Percentiles rank a stretch among this genome's conserved stretches.
phyloP scores from a whole-genome alignment of 352 stramenopile species.

The Phytophthora uliginosa region DNA sequence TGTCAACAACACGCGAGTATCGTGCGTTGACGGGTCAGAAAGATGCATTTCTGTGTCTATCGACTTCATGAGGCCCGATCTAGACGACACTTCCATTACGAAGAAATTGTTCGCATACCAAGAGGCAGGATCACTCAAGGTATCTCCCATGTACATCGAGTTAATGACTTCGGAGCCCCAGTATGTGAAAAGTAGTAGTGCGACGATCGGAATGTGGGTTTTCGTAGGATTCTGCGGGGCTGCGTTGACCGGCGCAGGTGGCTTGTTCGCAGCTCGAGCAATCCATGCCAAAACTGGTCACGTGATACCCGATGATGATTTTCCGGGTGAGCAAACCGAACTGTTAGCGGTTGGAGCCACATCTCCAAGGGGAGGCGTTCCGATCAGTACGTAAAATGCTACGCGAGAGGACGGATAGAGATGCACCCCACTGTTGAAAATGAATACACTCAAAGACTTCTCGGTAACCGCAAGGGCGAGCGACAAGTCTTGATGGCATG shows the following conservation, averaged over 20 bases:
- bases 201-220: slow-evolving; percentile 68
- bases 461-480: no score
- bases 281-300: slow-evolving; percentile 55
- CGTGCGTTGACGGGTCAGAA: slow-evolving; percentile 38
- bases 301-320: slow-evolving; percentile 45
- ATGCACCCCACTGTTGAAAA: background rate
- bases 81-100: slow-evolving; percentile 38
- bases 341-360: slow-evolving; percentile 29
- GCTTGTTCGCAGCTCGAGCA: slow-evolving; percentile 49
- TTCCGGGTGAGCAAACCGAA: slow-evolving; percentile 20
- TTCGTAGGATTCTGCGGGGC: slow-evolving; percentile 65
- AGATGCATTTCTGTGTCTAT: slow-evolving; percentile 52
- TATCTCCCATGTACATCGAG: slow-evolving; percentile 55
- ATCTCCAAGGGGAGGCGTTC: slow-evolving; percentile 18
- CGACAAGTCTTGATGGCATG: no score
- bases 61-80: slow-evolving; percentile 47
- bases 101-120: slow-evolving; percentile 66
- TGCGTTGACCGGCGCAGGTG: slow-evolving; percentile 36
- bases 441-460: background rate
- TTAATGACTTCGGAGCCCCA: slow-evolving; percentile 49
- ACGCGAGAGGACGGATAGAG: background rate
- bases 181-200: slow-evolving; percentile 47
- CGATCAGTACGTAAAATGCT: slow-evolving; percentile 14
- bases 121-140: slow-evolving; percentile 55
- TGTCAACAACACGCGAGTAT: slow-evolving; percentile 54